Evolutionary conservation across 495 filamentous ascomycete species (phyloP), one percentile per base, ranked within the genome.

Genomic region (Penicillium angulare): DNA sequence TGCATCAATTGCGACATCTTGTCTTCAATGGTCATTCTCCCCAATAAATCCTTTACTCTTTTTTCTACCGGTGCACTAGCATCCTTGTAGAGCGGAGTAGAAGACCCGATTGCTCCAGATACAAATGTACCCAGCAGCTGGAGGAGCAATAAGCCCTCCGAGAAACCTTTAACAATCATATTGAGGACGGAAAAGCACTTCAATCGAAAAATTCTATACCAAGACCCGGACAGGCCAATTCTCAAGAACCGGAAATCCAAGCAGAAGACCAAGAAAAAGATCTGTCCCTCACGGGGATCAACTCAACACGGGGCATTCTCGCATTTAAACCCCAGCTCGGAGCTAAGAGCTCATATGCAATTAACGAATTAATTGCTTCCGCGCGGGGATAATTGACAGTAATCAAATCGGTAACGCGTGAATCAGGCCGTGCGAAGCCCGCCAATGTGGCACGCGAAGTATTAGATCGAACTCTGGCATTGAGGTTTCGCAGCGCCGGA

Each of bases 1-100:
- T 85, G 82, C 34, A 84, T 75, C 49, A 88, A 72, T 61, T 89
- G 86, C 3, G 80, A 72, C 39, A 80, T 76, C 63, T 89, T 89
- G 42, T 89, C 86, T 57, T 84, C 74, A 33, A 85, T 75, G 0
- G 81, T 88, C 86, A 89, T 88, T 18, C 82, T 73, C 1, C 78
- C 75, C 47, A 89, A 54, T 18, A 89, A 69, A 62, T 88, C 85
- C 7, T 74, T 63, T 7, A 89, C 79, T 34, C 86, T 72, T 43
- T 73, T 77, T 38, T 87, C 84, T 10, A 87, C 75, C 4, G 77
- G 56, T 0, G 80, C 80, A 16, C 66, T 68, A 0, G 86, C 66
- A 61, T 88, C 72, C 58, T 86, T 88, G 77, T 88, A 88, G 3
- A 75, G 47, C 0, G 66, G 68, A 3, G 35, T 56, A 0, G 27